These are phyloP conservation scores for Medicago ruthenica DNA, from an alignment of 306 rosid genomes.

Conservation along the genomic window DNA sequence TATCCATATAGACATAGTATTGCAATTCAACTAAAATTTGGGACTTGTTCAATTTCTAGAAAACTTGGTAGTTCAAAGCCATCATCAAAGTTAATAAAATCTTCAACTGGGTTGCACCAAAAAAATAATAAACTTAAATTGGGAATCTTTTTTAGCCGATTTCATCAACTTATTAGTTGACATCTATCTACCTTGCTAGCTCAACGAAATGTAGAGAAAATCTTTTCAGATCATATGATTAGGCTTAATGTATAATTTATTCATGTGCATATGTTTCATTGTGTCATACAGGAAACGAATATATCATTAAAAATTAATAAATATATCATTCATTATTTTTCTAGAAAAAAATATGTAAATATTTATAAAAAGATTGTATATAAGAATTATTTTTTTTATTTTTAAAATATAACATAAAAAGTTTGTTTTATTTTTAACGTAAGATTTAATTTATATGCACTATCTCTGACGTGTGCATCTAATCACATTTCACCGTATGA, in stretches of 20 bases:
- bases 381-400: no score
- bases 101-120: not conserved
- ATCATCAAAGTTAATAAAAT: conserved; percentile 11
- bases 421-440: no score
- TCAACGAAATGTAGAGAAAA: conserved; percentile 1
- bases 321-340: not conserved
- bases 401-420: no score
- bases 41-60: not conserved
- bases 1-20: not conserved
- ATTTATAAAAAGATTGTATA: no score
- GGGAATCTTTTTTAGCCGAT: not conserved
- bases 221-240: conserved; percentile 14
- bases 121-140: not conserved
- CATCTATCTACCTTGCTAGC: conserved; percentile 27
- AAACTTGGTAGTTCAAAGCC: not conserved
- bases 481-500: not conserved
- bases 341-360: not conserved
- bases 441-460: not conserved
- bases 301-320: not conserved
- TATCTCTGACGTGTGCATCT: not conserved
- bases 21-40: not conserved
- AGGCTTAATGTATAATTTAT: not conserved
- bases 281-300: not conserved
- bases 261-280: not conserved
- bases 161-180: conserved; percentile 30